Evolutionary conservation across 2,329 filamentous ascomycete genomes (phyloP).

Genomic region (Pseudogymnoascus sp.): DNA sequence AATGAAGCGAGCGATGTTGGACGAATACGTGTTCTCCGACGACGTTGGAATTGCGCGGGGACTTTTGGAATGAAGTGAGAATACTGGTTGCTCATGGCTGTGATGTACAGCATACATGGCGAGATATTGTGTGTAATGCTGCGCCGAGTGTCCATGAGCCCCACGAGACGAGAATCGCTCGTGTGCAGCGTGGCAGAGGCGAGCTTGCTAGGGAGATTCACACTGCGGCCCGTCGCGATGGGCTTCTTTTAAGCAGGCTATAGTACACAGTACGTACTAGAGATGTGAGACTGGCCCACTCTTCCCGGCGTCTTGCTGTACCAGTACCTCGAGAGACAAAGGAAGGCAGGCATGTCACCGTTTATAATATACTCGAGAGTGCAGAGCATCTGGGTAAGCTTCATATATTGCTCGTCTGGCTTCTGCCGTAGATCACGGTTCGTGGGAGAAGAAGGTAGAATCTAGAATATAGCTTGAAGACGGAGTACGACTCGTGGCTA

Average conservation of each 20-base stretch:
- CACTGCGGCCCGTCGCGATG: slow-evolving; percentile 1
- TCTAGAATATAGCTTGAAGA: background rate
- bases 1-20: background rate
- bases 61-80: background rate
- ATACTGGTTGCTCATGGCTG: background rate
- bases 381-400: background rate
- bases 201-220: background rate
- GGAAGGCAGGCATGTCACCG: background rate
- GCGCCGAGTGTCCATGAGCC: background rate
- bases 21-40: background rate
- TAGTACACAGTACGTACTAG: background rate
- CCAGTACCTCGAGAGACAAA: background rate
- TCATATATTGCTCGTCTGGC: background rate
- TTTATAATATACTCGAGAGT: background rate
- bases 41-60: background rate
- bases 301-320: background rate
- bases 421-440: background rate
- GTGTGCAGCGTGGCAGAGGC: background rate
- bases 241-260: background rate
- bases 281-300: background rate
- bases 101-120: background rate
- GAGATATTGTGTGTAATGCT: background rate
- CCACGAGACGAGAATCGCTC: slow-evolving; percentile 1
- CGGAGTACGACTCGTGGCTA: background rate
- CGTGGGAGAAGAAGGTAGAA: background rate